A percentile compares a stretch with the other conserved stretches of the same genome.
phyloP scores from a whole-genome alignment of 129 eudicot genomes.

The Artemisia tridentata region DNA sequence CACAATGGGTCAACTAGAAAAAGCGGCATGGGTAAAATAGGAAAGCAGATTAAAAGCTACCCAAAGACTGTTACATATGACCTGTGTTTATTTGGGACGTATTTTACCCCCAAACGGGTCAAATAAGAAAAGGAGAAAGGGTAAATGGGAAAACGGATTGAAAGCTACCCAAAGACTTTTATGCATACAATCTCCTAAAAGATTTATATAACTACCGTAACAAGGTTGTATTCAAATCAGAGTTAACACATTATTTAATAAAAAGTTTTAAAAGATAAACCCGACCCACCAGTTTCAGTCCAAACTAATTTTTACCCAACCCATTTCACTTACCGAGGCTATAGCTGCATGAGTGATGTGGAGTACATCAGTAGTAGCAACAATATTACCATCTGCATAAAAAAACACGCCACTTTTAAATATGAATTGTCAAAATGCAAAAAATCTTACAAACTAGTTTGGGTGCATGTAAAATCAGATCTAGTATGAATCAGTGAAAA shows the following conservation, averaged over 20 bases:
- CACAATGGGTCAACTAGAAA: background rate
- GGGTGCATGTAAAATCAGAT: background rate
- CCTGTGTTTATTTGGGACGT: background rate
- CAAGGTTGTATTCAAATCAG: background rate
- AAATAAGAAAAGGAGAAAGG: background rate
- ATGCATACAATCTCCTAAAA: conserved; percentile 10
- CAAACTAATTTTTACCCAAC: background rate
- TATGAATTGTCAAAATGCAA: conserved; percentile 6
- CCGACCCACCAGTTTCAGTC: background rate
- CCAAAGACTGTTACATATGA: background rate
- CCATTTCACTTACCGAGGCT: conserved; percentile 68
- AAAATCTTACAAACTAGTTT: background rate
- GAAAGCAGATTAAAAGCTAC: no score
- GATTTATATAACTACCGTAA: background rate
- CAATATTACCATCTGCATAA: conserved; percentile 71
- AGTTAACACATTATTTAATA: background rate
- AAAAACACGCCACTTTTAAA: conserved; percentile 16
- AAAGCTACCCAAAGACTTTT: no score
- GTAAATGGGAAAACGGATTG: no score
- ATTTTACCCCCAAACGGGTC: background rate
- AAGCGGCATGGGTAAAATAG: no score
- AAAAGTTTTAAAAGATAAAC: background rate
- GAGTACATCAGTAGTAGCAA: conserved; percentile 85
- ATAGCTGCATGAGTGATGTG: conserved; percentile 93
- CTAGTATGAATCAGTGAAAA: conserved; percentile 2